Percentiles rank a stretch among this genome's conserved stretches.
phyloP scores from a whole-genome alignment of 176 grass and related monocot species.

The Tillandsia fasciculata region DNA sequence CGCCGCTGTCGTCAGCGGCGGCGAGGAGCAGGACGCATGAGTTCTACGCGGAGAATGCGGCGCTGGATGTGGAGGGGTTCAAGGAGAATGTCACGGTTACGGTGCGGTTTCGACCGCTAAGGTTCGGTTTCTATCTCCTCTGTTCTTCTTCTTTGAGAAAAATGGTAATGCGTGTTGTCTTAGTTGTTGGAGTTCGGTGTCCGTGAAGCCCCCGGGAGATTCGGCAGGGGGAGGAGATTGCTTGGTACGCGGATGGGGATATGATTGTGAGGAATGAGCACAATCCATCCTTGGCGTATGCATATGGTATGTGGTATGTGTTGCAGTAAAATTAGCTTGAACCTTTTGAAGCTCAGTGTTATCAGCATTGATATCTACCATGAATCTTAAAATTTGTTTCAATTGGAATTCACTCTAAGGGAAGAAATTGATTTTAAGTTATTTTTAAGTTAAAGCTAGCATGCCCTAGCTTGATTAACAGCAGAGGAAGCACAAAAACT shows the following conservation, averaged over 20 bases:
- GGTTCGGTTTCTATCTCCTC: constrained; percentile 30
- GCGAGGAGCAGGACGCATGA: constrained; percentile 22
- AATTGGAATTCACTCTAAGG: no score
- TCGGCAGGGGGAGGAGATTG: constrained; percentile 93
- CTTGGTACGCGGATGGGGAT: constrained; percentile 96
- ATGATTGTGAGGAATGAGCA: constrained; percentile 89
- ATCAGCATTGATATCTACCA: no score
- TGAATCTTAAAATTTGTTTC: no score
- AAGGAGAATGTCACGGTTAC: constrained; percentile 99
- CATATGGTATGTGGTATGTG: constrained; percentile 67
- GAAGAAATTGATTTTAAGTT: no score
- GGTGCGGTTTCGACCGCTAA: constrained; percentile 93
- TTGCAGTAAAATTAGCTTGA: constrained; percentile 3
- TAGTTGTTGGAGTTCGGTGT: constrained; percentile 18
- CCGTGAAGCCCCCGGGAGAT: constrained; percentile 83
- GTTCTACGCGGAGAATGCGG: constrained; percentile 23
- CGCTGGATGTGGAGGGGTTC: constrained; percentile 35
- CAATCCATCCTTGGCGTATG: constrained; percentile 70
- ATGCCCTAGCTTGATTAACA: no score
- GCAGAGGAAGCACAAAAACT: no score
- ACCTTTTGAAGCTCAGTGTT: not conserved
- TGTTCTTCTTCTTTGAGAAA: constrained; percentile 16
- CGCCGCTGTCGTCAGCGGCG: constrained; percentile 34
- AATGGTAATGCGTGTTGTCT: not conserved
- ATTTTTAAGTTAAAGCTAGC: no score